Base-by-base conservation (phyloP, 495 filamentous ascomycete species). In the Penicillium daleae region DNA sequence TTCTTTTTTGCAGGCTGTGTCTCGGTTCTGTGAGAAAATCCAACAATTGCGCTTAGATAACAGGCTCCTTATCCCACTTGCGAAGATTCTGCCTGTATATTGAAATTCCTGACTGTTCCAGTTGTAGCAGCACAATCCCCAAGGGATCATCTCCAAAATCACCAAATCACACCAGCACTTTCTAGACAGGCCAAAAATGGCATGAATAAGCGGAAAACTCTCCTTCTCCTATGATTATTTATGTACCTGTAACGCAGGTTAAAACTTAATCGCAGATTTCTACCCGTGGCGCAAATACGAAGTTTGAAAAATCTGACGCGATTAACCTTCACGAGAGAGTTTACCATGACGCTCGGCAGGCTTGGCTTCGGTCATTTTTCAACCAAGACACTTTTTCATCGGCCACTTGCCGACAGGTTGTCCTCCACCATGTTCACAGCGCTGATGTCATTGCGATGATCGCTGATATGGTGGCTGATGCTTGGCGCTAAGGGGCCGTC, bases 321-420 rank as follows among this genome's bases (percentile, higher is more conserved):
- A 49, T 39, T 17, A 49, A 15, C 3, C 15, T 49, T 27, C 24
- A 2, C 0, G 9, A 3, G 46, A 17, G 12, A 49, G 46, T 49
- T 15, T 27, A 49, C 22, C 46, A 3, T 49, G 40, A 44, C 40
- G 19, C 46, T 17, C 22, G 46, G 46, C n/a, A 44, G 46, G 46
- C 46, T 49, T 49, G 46, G 46, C 46, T 26, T 49, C 46, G 46
- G 46, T 49, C 46, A 49, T 49, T 19, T 8, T 44, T 44, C 2
- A 49, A 10, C 22, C 46, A 49, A 48, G 44, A 27, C 27, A 49
- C 40, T 49, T 49, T 49, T 27, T 6, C 9, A 27, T 27, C 46
- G 46, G 46, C 22, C 46, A 49, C 9, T 49, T 27, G 46, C 22
- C 46, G 46, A 49, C 13, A 4, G 24, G 46, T 49, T 27, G 46